Evolutionary conservation across 345 rosid genomes (phyloP), one percentile per base, ranked within the genome.

Genomic region (Cardiospermum halicacabum): DNA sequence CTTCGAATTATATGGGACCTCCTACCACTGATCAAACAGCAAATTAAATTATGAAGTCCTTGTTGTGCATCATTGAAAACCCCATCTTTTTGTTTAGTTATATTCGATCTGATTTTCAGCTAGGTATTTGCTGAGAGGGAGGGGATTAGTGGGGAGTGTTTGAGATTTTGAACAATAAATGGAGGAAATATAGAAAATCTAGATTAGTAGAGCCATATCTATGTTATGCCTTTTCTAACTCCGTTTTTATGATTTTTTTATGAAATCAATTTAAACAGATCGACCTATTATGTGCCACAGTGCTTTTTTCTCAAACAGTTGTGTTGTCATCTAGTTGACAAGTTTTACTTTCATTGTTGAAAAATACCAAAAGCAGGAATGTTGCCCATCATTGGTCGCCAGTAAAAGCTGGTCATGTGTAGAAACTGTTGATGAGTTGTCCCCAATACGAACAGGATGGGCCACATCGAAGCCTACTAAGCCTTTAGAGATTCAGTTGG

Each of bases 351-450:
- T 11, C 12, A 18, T 48, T 45, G 27, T 18, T 19, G 24, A 42
- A 47, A 10, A 22, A 18, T 56, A 40, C 63, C 39, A 42, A 42
- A 58, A 68, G 66, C 77, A 64, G 77, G 70, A 22, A 56, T 50
- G 58, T 25, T 64, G 4, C 43, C 53, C 60, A n/a, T 42, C 62
- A 18, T 40, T 28, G 45, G 45, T 63, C 16, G 7, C 43, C 45
- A 24, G 65, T 31, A 13, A 39, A 0, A 68, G 43, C 53, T 77
- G 84, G 79, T 65, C 75, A 11, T 36, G 57, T 36, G 11, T 7
- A 39, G 56, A 60, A 24, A 49, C 60, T 39, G 60, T 32, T 12
- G 48, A 53, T 5, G 55, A 58, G 47, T 51, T 53, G 56, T 34
- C 53, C 28, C 19, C 43, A n/a, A 47, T 28, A 25, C 22, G 43